Evolutionary conservation across 169 alveolate species (phyloP), one percentile per base, ranked within the genome.

Genomic region (Plasmodium falciparum): DNA sequence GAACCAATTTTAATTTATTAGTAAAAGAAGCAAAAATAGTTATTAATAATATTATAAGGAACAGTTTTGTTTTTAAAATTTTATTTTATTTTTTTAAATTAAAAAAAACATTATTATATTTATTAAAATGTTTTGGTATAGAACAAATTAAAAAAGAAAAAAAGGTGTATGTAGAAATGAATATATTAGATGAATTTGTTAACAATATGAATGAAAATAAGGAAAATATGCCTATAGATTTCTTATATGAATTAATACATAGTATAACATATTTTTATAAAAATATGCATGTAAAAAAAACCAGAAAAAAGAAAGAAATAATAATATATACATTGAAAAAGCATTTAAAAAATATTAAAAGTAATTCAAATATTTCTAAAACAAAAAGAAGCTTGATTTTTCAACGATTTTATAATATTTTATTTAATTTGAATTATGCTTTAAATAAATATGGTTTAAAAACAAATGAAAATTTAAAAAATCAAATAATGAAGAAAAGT

Each of bases 351-450:
- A 17, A 26, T 22, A n/a, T 56, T 61, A 33, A 3, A 13, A 75
- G 39, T 17, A 43, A 29, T 17, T 50, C 70, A 4, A 9, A 73
- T 4, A 43, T 43, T n/a, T 9, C 78, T 13, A 50, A 17, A 8
- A 71, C 17, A 13, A 59, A 43, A 6, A 33, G 50, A 78, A 20
- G 29, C 17, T 50, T 50, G 22, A 61, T 59, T 7, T 17, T 78
- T 52, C 24, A 39, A 39, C 33, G 52, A 43, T 52, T 78, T 39
- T 59, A 78, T 59, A 78, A 65, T 24, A 78, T 78, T 58, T 45
- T 78, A n/a, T 78, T 65, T 22, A 78, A 78, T 58, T 33, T 78
- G 59, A 78, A 78, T 71, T 66, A 78, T 33, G 69, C 71, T 22
- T 22, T 78, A 24, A 63, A 33, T 12, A 70, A 78, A 66, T 17